These are phyloP conservation scores for Musa beccarii DNA, from an alignment of 176 grass and related monocot species.

Conservation along the genomic window DNA sequence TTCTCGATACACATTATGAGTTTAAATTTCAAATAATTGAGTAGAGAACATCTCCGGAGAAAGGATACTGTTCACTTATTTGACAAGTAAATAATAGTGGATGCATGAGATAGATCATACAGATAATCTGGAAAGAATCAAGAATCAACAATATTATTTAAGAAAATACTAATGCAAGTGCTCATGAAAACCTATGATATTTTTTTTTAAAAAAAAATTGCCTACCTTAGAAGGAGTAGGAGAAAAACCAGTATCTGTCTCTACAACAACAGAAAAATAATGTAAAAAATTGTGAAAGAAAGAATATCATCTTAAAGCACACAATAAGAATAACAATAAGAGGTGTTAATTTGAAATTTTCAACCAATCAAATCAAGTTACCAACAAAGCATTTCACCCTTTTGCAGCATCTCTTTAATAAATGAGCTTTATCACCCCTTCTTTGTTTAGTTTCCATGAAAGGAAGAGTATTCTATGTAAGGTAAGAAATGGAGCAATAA, in stretches of 20 bases:
- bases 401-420: slow-evolving; percentile 40
- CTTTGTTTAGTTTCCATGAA: slow-evolving; percentile 36
- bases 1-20: too few species aligned
- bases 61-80: too few species aligned
- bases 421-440: slow-evolving; percentile 26
- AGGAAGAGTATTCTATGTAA: slow-evolving; percentile 33
- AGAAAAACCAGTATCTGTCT: slow-evolving; percentile 42
- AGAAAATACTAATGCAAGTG: too few species aligned
- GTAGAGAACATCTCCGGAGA: too few species aligned
- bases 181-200: too few species aligned
- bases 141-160: too few species aligned
- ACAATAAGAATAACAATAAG: slow-evolving; percentile 2
- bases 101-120: too few species aligned
- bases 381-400: slow-evolving; percentile 56
- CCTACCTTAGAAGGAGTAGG: slow-evolving; percentile 44
- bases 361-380: slow-evolving; percentile 18
- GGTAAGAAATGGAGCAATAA: background rate
- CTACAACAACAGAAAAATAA: slow-evolving; percentile 27
- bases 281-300: background rate
- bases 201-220: slow-evolving; percentile 1
- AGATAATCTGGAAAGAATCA: too few species aligned
- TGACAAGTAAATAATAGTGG: too few species aligned
- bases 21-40: too few species aligned
- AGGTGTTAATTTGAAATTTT: background rate
- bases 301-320: background rate